Evolutionary conservation across 2,329 filamentous ascomycete species (phyloP).

Genomic region (Cadophora sp.): DNA sequence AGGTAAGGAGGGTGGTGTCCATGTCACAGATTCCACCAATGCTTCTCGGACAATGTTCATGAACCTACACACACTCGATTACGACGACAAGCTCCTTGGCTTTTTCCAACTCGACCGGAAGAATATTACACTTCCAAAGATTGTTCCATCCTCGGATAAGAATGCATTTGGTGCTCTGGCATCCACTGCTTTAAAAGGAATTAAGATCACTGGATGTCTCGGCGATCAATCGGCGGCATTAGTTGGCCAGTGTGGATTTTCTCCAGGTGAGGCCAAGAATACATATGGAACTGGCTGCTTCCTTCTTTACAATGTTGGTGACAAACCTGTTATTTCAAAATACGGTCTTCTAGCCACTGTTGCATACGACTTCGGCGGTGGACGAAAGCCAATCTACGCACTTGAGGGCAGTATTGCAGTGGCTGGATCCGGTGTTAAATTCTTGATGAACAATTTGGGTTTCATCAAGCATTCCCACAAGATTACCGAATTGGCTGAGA

Average conservation of each 20-base stretch:
- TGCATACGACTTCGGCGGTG: conserved; percentile 74
- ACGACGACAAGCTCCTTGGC: conserved; percentile 73
- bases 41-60: conserved; percentile 90
- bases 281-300: conserved; percentile 89
- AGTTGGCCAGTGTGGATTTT: conserved; percentile 81
- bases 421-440: conserved; percentile 78
- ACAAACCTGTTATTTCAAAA: conserved; percentile 78
- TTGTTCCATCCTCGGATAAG: conserved; percentile 75
- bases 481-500: conserved; percentile 68
- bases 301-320: conserved; percentile 81
- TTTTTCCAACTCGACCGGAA: conserved; percentile 76
- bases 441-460: conserved; percentile 69
- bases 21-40: conserved; percentile 82
- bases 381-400: conserved; percentile 72
- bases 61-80: conserved; percentile 77
- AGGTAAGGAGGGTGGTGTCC: conserved; percentile 66
- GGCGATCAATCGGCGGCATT: conserved; percentile 84
- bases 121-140: conserved; percentile 77
- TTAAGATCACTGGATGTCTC: conserved; percentile 76
- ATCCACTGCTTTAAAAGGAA: conserved; percentile 67
- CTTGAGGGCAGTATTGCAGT: conserved; percentile 81
- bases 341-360: conserved; percentile 81
- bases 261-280: conserved; percentile 79
- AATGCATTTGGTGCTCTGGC: conserved; percentile 71
- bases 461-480: conserved; percentile 67